These are phyloP conservation scores for Conticribra guillardii DNA, from an alignment of 108 stramenopile species.

Conservation along the genomic window DNA sequence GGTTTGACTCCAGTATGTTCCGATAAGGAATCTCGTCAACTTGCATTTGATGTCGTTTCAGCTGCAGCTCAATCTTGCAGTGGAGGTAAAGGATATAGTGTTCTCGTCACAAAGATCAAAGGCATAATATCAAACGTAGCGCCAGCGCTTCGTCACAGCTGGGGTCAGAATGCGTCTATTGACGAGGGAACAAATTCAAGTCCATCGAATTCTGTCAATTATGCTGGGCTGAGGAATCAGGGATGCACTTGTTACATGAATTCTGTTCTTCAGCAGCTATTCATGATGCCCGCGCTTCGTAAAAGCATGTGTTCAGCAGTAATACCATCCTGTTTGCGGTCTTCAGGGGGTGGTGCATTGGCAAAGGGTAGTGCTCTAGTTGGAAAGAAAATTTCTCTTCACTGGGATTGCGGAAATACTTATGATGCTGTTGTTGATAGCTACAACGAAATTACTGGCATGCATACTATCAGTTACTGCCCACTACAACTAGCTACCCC, in stretches of 20 bases:
- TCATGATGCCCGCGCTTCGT: constrained; percentile 94
- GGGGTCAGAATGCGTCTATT: constrained; percentile 62
- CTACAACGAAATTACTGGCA: constrained; percentile 70
- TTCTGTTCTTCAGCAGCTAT: constrained; percentile 93
- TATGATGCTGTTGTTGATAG: constrained; percentile 84
- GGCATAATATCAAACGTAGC: constrained; percentile 65
- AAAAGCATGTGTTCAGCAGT: constrained; percentile 80
- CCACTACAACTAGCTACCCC: constrained; percentile 58
- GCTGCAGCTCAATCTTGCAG: constrained; percentile 72
- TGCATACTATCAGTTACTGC: constrained; percentile 85
- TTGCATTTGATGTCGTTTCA: constrained; percentile 77
- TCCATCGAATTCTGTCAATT: constrained; percentile 63
- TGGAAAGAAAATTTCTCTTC: constrained; percentile 81
- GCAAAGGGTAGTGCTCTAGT: constrained; percentile 73
- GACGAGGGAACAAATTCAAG: constrained; percentile 48
- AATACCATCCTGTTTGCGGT: constrained; percentile 63
- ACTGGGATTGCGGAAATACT: constrained; percentile 86
- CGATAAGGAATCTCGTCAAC: constrained; percentile 78
- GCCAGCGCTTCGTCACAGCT: constrained; percentile 75
- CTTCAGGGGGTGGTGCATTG: constrained; percentile 63
- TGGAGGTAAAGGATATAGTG: constrained; percentile 64
- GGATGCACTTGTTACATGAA: constrained; percentile 99
- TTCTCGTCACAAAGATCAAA: constrained; percentile 64
- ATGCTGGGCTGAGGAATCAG: constrained; percentile 94
- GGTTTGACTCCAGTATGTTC: constrained; percentile 77